phyloP scores from a whole-genome alignment of 306 rosid species.

The Cucurbita moschata region DNA sequence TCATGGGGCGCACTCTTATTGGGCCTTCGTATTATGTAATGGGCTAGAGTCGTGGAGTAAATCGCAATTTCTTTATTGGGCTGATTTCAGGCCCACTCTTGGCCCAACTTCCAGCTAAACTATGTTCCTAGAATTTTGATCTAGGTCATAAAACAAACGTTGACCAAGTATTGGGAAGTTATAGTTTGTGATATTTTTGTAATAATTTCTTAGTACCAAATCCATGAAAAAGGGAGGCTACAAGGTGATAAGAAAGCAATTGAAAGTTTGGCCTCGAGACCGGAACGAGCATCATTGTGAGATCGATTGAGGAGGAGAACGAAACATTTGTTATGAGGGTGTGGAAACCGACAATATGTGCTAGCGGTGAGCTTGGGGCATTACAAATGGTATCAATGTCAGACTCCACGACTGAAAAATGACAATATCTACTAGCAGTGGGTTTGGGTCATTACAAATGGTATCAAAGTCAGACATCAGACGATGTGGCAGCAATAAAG shows the following conservation, averaged over 20 bases:
- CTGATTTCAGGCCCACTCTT: neutral
- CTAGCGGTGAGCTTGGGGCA: too few species aligned
- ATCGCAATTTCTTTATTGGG: neutral
- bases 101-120: neutral
- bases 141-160: neutral
- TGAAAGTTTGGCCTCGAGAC: slow-evolving; percentile 41
- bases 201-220: slow-evolving; percentile 31
- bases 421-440: too few species aligned
- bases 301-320: too few species aligned
- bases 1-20: neutral
- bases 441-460: too few species aligned
- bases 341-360: too few species aligned
- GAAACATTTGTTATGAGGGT: too few species aligned
- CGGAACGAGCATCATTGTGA: slow-evolving; percentile 43
- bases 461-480: too few species aligned
- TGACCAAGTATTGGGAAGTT: too few species aligned
- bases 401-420: too few species aligned
- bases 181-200: too few species aligned
- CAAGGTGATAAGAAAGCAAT: slow-evolving; percentile 43
- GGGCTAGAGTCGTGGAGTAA: neutral
- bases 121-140: neutral
- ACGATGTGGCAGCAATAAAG: too few species aligned
- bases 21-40: neutral
- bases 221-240: slow-evolving; percentile 44
- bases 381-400: too few species aligned